Evolutionary conservation across 495 filamentous ascomycete genomes (phyloP), one percentile per base, ranked within the genome.

Genomic region (Trichoderma orchidacearum): DNA sequence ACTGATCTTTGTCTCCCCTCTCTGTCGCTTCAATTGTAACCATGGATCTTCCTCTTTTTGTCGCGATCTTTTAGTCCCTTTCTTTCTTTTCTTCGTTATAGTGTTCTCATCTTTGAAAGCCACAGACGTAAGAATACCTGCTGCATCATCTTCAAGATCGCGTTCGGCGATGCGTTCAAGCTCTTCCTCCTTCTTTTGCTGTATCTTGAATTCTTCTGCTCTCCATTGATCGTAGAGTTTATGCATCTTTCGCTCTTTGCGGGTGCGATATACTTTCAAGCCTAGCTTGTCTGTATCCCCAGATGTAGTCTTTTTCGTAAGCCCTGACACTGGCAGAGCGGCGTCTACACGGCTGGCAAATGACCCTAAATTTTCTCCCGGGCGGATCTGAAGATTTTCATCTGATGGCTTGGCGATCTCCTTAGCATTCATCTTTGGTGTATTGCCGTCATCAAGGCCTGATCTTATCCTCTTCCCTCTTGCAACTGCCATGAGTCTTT

Each of bases 321-420:
- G 70, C 0, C 76, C 79, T 17, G 81, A 70, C 9, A 98, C 66
- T 0, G 93, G 93, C 23, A 98, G 70, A 2, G 87, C 85, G 28
- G 87, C 85, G 63, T 97, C 85, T 7, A 98, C 93, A 5, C 93
- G 83, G 35, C 87, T 84, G 2, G 81, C 72, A 66, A 95, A 98
- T 56, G 93, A 87, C 1, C 81, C 82, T 57, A 98, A 73, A 27
- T 78, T 76, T 69, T 98, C 93, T 18, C 87, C 86, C 0, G 90
- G 89, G 11, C 80, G 73, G 53, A 98, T 96, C 51, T 76, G 87
- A 5, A 80, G 85, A 1, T 79, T 60, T 6, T 70, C 65, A 1
- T 53, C 30, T 11, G 60, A 51, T 28, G n/a, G 63, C 28, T 52
- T 36, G n/a, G 18, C 27, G 25, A 60, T 50, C 0, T 58, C 63